Evolutionary conservation across 2,329 filamentous ascomycete genomes (phyloP).

Genomic region (Cercospora sesami): DNA sequence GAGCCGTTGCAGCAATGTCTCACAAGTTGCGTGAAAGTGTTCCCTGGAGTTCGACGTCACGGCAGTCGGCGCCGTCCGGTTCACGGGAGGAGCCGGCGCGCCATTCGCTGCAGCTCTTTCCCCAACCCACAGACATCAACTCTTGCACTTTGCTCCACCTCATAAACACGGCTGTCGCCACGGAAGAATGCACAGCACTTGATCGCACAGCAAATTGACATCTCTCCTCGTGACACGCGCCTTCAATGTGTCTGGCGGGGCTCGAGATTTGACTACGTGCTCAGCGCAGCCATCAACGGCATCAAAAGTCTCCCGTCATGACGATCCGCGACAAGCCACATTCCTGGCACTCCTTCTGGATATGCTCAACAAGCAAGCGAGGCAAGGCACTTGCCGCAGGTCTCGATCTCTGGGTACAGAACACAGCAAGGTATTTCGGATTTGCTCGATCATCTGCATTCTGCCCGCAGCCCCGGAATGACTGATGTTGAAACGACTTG

Average conservation of each 20-base stretch:
- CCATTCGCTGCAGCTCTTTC: neutral
- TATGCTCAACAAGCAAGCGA: neutral
- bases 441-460: constrained; percentile 36
- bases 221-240: neutral
- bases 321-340: neutral
- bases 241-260: neutral
- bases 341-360: neutral
- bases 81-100: neutral
- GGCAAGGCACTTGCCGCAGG: neutral
- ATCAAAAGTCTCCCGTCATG: neutral
- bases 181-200: neutral
- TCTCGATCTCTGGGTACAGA: neutral
- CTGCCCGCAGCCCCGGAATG: constrained; percentile 34
- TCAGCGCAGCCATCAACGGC: neutral
- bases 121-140: neutral
- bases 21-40: neutral
- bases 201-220: neutral
- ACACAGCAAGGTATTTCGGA: constrained; percentile 34
- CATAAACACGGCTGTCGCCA: neutral
- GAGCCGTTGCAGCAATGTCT: neutral
- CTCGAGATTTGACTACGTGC: neutral
- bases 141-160: neutral
- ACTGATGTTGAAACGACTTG: constrained; percentile 24
- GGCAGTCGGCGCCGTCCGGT: neutral
- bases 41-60: neutral